A percentile compares a stretch with the other conserved stretches of the same genome.
Evolutionary conservation across 768 basidiomycete genomes (phyloP).

Genomic region (Auricularia sp.): DNA sequence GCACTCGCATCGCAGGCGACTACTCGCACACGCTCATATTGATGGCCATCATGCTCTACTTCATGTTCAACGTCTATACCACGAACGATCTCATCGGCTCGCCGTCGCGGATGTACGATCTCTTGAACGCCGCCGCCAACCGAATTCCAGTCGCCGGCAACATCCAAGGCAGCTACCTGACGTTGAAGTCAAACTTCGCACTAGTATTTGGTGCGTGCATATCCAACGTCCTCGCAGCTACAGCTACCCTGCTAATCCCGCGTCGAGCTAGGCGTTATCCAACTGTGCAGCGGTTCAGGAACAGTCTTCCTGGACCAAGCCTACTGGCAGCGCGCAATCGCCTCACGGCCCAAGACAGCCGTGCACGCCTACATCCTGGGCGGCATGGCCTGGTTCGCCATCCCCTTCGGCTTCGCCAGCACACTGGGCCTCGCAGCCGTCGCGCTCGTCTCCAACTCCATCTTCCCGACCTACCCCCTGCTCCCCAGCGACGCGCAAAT

Average conservation of each 20-base stretch:
- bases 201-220: constrained; percentile 21
- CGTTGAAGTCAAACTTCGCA: constrained; percentile 11
- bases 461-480: constrained; percentile 38
- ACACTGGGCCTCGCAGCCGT: constrained; percentile 31
- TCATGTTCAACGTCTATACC: constrained; percentile 26
- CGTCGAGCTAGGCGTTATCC: background rate
- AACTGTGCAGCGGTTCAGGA: constrained; percentile 5
- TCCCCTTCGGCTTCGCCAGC: constrained; percentile 41
- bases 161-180: constrained; percentile 41
- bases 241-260: constrained; percentile 19
- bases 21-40: constrained; percentile 37
- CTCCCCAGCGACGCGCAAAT: background rate
- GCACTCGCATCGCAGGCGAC: constrained; percentile 28
- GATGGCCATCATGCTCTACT: constrained; percentile 30
- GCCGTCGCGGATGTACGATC: constrained; percentile 33
- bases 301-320: constrained; percentile 19
- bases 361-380: constrained; percentile 39
- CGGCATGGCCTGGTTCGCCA: constrained; percentile 47
- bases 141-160: constrained; percentile 41
- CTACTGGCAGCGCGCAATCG: constrained; percentile 45
- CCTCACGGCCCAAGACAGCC: constrained; percentile 25
- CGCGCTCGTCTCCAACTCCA: constrained; percentile 32
- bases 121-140: constrained; percentile 34
- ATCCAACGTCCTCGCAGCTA: constrained; percentile 18
- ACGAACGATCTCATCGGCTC: constrained; percentile 30